Conservation (phyloP, 768 basidiomycete genomes). For the Mycena belliarum region DNA sequence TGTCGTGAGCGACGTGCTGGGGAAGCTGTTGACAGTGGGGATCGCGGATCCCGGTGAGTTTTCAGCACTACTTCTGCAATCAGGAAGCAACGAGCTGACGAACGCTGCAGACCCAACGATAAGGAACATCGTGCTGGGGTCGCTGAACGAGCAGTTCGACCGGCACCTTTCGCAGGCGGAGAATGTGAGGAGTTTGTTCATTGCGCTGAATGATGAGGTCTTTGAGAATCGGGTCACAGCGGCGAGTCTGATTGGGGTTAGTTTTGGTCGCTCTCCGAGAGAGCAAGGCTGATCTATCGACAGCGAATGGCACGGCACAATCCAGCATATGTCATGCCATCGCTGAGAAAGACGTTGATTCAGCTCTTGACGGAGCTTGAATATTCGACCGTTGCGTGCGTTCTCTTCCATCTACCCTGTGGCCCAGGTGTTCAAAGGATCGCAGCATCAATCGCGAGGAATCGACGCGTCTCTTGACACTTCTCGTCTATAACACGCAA, state of each 20-base stretch:
- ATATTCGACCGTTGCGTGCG: constrained; percentile 82
- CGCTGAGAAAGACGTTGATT: constrained; percentile 90
- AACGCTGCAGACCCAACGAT: constrained; percentile 12
- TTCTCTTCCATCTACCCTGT: neutral
- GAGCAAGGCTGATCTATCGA: neutral
- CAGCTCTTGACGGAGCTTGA: constrained; percentile 96
- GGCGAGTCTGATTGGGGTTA: constrained; percentile 77
- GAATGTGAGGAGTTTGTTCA: constrained; percentile 97
- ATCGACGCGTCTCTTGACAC: constrained; percentile 84
- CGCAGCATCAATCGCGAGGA: constrained; percentile 84
- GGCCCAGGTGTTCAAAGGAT: neutral
- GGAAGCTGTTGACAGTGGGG: constrained; percentile 92
- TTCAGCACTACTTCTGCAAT: no score
- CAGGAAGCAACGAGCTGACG: neutral
- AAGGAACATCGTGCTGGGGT: constrained; percentile 37
- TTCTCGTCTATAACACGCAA: constrained; percentile 88
- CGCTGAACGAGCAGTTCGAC: constrained; percentile 92
- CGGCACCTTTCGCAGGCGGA: constrained; percentile 97
- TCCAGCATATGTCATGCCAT: constrained; percentile 99
- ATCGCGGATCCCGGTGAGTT: constrained; percentile 89
- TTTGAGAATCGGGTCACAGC: constrained; percentile 92
- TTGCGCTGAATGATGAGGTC: constrained; percentile 95
- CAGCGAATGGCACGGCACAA: constrained; percentile 86
- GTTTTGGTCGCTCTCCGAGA: neutral
- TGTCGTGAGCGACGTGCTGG: constrained; percentile 94